phyloP scores from a whole-genome alignment of 768 basidiomycete genomes.

The Pilatotrama ljubarskyi region DNA sequence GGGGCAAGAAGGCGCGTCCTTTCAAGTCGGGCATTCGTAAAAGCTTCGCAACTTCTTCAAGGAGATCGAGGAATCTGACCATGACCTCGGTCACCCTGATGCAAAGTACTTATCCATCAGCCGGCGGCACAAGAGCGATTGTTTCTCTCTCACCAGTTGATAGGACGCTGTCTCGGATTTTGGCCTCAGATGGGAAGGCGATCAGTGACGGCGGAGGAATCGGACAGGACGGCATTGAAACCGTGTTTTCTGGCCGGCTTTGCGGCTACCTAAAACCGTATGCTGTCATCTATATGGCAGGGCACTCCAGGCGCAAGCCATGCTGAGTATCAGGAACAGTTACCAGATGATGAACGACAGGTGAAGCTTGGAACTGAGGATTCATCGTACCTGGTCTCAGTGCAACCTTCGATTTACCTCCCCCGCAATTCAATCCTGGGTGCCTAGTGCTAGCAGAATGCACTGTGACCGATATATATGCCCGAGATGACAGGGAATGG shows the following conservation, averaged over 20 bases:
- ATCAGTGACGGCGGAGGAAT: slow-evolving; percentile 2
- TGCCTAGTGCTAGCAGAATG: not conserved
- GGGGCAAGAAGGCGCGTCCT: slow-evolving; percentile 1
- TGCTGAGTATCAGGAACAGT: not conserved
- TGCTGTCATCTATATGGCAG: not conserved
- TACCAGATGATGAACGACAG: not conserved
- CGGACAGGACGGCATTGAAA: not conserved
- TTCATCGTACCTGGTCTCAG: not conserved
- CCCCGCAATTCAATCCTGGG: not conserved
- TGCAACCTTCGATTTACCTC: not conserved
- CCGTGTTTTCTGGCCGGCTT: not conserved
- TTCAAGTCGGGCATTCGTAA: not conserved
- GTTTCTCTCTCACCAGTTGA: not conserved
- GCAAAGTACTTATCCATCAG: not conserved
- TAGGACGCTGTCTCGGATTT: not conserved
- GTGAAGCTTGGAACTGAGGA: not conserved
- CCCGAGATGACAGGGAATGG: not conserved
- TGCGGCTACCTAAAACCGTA: not conserved
- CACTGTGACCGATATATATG: not conserved
- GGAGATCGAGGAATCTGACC: slow-evolving; percentile 8
- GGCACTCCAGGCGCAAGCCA: not conserved
- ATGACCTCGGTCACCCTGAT: slow-evolving; percentile 20
- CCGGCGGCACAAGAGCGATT: slow-evolving; percentile 6
- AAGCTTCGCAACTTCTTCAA: slow-evolving; percentile 13
- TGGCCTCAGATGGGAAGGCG: not conserved